Evolutionary conservation across 768 basidiomycete species (phyloP).

Genomic region (Candolleomyces aberdarensis): DNA sequence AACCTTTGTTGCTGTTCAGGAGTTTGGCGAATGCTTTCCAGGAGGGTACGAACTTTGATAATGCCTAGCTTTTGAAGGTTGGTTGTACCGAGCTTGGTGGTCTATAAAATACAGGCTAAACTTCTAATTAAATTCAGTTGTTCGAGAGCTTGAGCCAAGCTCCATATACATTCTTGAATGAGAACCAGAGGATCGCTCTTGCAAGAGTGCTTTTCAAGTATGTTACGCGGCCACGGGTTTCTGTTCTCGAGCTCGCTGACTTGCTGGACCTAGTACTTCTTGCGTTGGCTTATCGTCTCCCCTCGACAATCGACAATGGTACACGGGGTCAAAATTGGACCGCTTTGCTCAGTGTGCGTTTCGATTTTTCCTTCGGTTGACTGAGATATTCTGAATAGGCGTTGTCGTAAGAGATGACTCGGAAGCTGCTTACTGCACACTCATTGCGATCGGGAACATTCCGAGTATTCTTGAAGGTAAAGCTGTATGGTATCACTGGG

Average conservation of each 20-base stretch:
- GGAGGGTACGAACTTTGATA: slow-evolving; percentile 44
- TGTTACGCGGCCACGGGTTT: slow-evolving; percentile 23
- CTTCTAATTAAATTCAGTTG: slow-evolving; percentile 36
- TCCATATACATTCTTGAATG: slow-evolving; percentile 55
- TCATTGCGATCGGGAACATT: slow-evolving; percentile 72
- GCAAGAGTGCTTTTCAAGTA: slow-evolving; percentile 90
- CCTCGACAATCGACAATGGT: slow-evolving; percentile 29
- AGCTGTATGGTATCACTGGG: background rate
- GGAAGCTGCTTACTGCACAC: slow-evolving; percentile 67
- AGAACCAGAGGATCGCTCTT: slow-evolving; percentile 70
- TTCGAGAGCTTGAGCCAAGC: slow-evolving; percentile 49
- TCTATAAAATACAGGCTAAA: background rate
- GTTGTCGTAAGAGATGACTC: slow-evolving; percentile 45
- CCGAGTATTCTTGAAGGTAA: slow-evolving; percentile 33
- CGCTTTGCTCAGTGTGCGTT: slow-evolving; percentile 45
- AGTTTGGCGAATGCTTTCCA: slow-evolving; percentile 79
- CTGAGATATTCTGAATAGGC: slow-evolving; percentile 28
- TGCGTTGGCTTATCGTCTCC: slow-evolving; percentile 49
- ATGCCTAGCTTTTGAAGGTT: slow-evolving; percentile 53
- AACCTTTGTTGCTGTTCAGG: slow-evolving; percentile 79
- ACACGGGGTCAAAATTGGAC: slow-evolving; percentile 40
- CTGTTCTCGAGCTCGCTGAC: slow-evolving; percentile 6
- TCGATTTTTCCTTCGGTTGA: background rate
- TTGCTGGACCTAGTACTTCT: slow-evolving; percentile 52
- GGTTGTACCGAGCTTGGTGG: slow-evolving; percentile 11